Evolutionary conservation across 768 basidiomycete genomes (phyloP).

Genomic region (Leucocoprinus leucothites): DNA sequence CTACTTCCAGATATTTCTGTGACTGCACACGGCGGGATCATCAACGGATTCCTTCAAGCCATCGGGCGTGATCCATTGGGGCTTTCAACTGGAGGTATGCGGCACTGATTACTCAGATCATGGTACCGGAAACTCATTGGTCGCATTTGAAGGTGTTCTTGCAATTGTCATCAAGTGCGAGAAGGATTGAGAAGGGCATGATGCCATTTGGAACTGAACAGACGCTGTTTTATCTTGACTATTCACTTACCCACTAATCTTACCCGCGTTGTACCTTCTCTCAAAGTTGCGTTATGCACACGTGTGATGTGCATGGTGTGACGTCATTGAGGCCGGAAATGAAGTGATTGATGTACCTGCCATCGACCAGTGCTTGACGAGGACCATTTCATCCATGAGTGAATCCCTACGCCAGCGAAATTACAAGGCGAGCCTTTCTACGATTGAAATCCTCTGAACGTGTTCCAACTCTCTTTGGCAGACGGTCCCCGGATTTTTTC

Average conservation of each 20-base stretch:
- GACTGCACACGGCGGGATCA: constrained; percentile 18
- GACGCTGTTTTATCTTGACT: not conserved
- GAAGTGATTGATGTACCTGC: no score
- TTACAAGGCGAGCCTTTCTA: not conserved
- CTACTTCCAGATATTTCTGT: constrained; percentile 13
- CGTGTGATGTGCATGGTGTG: no score
- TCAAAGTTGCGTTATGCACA: no score
- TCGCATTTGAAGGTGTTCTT: constrained; percentile 1
- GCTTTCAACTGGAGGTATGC: constrained; percentile 16
- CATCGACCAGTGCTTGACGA: not conserved
- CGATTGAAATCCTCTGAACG: not conserved
- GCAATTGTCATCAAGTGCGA: constrained; percentile 9
- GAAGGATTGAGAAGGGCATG: not conserved
- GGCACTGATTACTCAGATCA: no score
- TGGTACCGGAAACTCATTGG: not conserved
- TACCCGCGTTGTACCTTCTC: no score
- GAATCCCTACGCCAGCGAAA: not conserved
- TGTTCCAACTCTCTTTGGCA: not conserved
- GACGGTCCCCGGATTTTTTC: constrained; percentile 2
- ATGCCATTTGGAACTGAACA: not conserved
- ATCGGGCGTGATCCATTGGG: constrained; percentile 12
- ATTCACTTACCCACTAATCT: no score
- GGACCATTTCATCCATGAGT: not conserved
- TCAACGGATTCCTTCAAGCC: constrained; percentile 16
- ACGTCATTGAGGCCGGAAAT: no score